Evolutionary conservation across 805 yeast genomes (phyloP).

Genomic region (Debaryomyces hansenii): DNA sequence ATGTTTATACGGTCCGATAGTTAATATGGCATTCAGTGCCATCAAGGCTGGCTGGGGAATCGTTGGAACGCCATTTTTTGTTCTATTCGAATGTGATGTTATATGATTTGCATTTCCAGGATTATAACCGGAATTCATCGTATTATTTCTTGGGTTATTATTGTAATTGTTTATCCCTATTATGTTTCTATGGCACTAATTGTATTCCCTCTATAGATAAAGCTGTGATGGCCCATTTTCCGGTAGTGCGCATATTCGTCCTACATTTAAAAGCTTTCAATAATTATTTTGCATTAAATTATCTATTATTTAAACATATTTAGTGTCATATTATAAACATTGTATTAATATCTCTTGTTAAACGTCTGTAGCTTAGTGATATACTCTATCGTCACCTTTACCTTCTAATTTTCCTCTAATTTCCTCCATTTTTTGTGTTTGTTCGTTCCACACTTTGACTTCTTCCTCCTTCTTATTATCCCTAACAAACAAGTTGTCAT

Average conservation of each 20-base stretch:
- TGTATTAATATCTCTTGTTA: too few relatives aligned
- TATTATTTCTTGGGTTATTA: not conserved
- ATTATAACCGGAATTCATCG: not conserved
- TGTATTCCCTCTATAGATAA: too few relatives aligned
- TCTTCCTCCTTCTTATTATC: conserved; percentile 59
- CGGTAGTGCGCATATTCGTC: too few relatives aligned
- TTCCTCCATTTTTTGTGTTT: conserved; percentile 70
- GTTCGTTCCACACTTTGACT: conserved; percentile 64
- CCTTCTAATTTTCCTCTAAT: conserved; percentile 84
- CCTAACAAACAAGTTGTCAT: conserved; percentile 65
- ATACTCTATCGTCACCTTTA: conserved; percentile 69
- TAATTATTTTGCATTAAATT: too few relatives aligned
- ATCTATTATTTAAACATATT: too few relatives aligned
- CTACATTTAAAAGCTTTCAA: too few relatives aligned
- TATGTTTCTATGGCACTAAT: too few relatives aligned
- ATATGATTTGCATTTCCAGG: not conserved
- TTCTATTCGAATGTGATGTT: conserved; percentile 8
- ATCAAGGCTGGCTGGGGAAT: conserved; percentile 37
- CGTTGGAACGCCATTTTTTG: conserved; percentile 15
- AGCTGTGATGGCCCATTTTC: too few relatives aligned
- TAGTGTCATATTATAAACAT: too few relatives aligned
- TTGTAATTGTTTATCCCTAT: not conserved
- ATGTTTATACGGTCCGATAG: conserved; percentile 45
- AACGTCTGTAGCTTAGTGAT: conserved; percentile 27
- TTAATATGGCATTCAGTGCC: conserved; percentile 41